Percentiles rank a stretch among this genome's conserved stretches.
Conservation (phyloP, 345 rosid genomes). For the Linum lewisii region DNA sequence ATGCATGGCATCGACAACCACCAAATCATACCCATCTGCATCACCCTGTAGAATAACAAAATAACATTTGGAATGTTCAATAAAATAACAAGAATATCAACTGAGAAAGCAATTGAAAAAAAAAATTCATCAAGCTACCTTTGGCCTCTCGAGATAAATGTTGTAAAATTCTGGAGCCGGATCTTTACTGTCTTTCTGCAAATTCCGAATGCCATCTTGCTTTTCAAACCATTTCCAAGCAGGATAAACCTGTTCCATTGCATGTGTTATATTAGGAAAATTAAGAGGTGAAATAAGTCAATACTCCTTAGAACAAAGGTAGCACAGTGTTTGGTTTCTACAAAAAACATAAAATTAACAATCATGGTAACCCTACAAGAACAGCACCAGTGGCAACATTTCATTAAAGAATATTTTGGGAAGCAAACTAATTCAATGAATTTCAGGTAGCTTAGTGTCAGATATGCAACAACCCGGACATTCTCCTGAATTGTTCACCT, state of each 20-base stretch:
- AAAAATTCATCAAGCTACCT: constrained; percentile 38
- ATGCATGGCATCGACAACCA: constrained; percentile 99
- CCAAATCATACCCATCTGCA: constrained; percentile 98
- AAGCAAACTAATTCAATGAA: no score
- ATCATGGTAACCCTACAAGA: no score
- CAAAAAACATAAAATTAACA: no score
- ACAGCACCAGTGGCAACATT: no score
- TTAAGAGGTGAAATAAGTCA: not conserved
- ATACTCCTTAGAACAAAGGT: no score
- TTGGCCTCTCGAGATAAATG: constrained; percentile 98
- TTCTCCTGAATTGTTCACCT: no score
- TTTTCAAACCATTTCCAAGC: constrained; percentile 99
- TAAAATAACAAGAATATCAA: constrained; percentile 6
- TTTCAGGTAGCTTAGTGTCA: no score
- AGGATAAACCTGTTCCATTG: constrained; percentile 68
- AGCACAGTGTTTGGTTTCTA: no score
- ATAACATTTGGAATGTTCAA: constrained; percentile 16
- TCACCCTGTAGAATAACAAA: constrained; percentile 62
- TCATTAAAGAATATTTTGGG: no score
- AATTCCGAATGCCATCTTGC: constrained; percentile 96
- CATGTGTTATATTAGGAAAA: not conserved
- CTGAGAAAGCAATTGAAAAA: constrained; percentile 8
- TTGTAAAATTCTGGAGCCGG: constrained; percentile 99
- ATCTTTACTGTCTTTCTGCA: constrained; percentile 87
- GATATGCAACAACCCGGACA: no score